Evolutionary conservation across 805 yeast genomes (phyloP).

Genomic region (Nakazawaea wyomingensis): DNA sequence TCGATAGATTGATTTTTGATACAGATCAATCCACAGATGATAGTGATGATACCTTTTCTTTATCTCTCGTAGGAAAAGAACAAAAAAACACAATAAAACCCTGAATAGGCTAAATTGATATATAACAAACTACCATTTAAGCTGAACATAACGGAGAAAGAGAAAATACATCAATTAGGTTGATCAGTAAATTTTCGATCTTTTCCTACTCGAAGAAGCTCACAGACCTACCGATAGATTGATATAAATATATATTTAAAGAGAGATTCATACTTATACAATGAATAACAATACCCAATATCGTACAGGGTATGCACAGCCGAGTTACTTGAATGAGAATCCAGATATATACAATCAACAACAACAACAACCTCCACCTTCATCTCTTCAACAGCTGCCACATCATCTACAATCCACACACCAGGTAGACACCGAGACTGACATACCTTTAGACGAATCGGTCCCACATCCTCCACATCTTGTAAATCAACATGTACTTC

Average conservation of each 20-base stretch:
- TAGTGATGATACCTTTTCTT: background rate
- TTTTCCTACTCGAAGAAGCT: too few species aligned
- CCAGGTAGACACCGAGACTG: background rate
- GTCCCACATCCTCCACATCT: constrained; percentile 4
- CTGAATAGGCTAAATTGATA: too few species aligned
- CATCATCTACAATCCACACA: constrained; percentile 12
- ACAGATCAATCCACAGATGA: too few species aligned
- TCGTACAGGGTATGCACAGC: constrained; percentile 4
- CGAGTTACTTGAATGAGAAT: constrained; percentile 1
- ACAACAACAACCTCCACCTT: constrained; percentile 4
- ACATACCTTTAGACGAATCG: constrained; percentile 5
- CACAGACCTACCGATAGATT: too few species aligned
- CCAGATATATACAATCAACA: constrained; percentile 17
- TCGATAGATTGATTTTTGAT: too few species aligned
- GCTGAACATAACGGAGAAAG: background rate
- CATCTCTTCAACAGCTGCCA: constrained; percentile 10
- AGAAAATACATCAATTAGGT: background rate
- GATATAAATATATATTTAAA: too few species aligned
- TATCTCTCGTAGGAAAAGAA: too few species aligned
- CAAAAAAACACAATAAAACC: too few species aligned
- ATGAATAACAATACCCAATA: constrained; percentile 4
- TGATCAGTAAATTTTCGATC: too few species aligned
- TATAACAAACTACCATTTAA: background rate
- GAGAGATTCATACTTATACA: background rate
- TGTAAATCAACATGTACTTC: constrained; percentile 8